A percentile compares a stretch with the other conserved stretches of the same genome.
Conservation (phyloP, 75 land plant species). For the Gnetum montanum region DNA sequence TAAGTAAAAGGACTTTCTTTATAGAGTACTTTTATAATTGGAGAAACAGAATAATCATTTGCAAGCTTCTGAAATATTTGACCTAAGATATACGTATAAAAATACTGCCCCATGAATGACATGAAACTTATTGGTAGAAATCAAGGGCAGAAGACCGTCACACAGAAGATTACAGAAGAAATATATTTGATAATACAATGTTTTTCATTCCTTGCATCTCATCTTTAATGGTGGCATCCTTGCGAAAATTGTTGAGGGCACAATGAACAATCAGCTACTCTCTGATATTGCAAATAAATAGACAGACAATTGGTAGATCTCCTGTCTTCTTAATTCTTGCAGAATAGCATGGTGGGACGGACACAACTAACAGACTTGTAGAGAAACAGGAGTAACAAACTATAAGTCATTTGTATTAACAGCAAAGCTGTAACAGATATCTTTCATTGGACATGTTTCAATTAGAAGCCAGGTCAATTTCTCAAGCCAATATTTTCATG, state of each 20-base stretch:
- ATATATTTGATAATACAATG: slow-evolving; percentile 66
- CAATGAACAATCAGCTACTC: slow-evolving; percentile 25
- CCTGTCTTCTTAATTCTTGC: no score
- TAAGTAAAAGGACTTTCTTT: slow-evolving; percentile 26
- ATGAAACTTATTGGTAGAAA: slow-evolving; percentile 19
- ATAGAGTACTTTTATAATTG: slow-evolving; percentile 28
- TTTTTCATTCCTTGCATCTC: slow-evolving; percentile 34
- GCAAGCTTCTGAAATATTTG: slow-evolving; percentile 10
- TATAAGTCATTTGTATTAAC: no score
- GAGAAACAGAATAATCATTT: slow-evolving; percentile 5
- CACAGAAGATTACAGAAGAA: slow-evolving; percentile 51
- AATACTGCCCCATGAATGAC: slow-evolving; percentile 11
- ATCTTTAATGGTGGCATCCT: slow-evolving; percentile 38
- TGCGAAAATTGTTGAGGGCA: slow-evolving; percentile 15
- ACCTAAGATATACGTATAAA: slow-evolving; percentile 1
- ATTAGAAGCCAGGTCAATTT: no score
- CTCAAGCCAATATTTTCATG: no score
- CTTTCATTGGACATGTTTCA: no score
- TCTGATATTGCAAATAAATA: no score
- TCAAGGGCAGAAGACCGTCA: slow-evolving; percentile 28
- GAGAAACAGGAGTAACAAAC: no score
- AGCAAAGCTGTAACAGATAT: no score
- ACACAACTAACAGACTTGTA: no score
- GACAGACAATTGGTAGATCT: no score
- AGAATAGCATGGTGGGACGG: no score